These are phyloP conservation scores for Globisporangium irregulare DNA, from an alignment of 352 stramenopile species.

Conservation along the genomic window DNA sequence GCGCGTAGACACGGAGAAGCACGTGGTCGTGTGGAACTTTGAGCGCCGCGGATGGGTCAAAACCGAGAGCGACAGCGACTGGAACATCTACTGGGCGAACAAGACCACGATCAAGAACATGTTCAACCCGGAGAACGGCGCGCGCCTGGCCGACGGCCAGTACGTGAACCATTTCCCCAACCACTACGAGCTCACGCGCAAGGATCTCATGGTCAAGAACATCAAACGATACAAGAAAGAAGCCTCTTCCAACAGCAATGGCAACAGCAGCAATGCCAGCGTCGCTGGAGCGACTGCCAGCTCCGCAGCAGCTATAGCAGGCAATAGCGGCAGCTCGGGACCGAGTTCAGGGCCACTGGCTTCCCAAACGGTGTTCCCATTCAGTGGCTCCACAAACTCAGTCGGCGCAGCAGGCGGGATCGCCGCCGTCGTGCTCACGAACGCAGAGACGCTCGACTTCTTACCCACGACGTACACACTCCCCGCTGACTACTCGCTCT, in stretches of 20 bases:
- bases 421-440: conserved; percentile 3
- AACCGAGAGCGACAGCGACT: conserved; percentile 81
- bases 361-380: background rate
- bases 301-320: background rate
- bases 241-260: conserved; percentile 20
- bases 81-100: conserved; percentile 93
- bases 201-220: conserved; percentile 95
- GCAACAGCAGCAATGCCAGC: conserved; percentile 6
- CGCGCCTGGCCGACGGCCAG: conserved; percentile 59
- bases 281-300: background rate
- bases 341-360: background rate
- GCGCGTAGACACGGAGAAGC: conserved; percentile 72
- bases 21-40: conserved; percentile 82
- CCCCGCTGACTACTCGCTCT: conserved; percentile 91
- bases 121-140: conserved; percentile 85
- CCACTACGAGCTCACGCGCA: conserved; percentile 90
- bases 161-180: conserved; percentile 90
- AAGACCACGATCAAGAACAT: conserved; percentile 86
- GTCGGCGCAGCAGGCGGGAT: background rate
- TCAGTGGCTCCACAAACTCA: conserved; percentile 1
- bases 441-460: conserved; percentile 51
- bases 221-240: conserved; percentile 89
- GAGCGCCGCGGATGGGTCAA: conserved; percentile 82
- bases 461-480: conserved; percentile 91
- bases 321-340: background rate